phyloP scores from a whole-genome alignment of 2,329 filamentous ascomycete genomes.

The Aspergillus ruber region DNA sequence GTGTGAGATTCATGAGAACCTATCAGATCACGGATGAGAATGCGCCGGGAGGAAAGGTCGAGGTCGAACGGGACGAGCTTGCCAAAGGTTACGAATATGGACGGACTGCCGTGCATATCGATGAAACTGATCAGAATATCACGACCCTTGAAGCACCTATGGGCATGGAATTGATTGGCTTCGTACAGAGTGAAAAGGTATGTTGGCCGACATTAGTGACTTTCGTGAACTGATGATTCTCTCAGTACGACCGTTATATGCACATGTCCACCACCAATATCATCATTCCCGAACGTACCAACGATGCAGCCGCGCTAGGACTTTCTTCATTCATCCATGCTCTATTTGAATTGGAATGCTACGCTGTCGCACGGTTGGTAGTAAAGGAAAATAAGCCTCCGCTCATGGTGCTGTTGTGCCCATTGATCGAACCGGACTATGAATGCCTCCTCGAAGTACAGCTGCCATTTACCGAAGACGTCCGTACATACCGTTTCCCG shows the following conservation, averaged over 20 bases:
- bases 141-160: conserved; percentile 77
- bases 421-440: conserved; percentile 68
- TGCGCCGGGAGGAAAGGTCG: conserved; percentile 69
- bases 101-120: conserved; percentile 83
- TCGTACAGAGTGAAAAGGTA: conserved; percentile 67
- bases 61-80: conserved; percentile 74
- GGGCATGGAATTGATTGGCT: conserved; percentile 76
- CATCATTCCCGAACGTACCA: conserved; percentile 68
- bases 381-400: conserved; percentile 77
- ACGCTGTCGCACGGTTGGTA: conserved; percentile 80
- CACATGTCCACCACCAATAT: conserved; percentile 75
- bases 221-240: neutral
- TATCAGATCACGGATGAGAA: conserved; percentile 75
- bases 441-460: conserved; percentile 87
- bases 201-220: conserved; percentile 9
- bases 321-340: conserved; percentile 86
- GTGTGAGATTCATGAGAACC: conserved; percentile 68
- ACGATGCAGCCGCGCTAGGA: conserved; percentile 75
- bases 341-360: conserved; percentile 75
- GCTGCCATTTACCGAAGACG: conserved; percentile 86
- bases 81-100: conserved; percentile 95
- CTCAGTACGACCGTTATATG: conserved; percentile 72
- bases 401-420: conserved; percentile 68
- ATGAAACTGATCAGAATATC: conserved; percentile 75
- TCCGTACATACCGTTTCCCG: conserved; percentile 84